Conservation (phyloP, 257 asterid genomes). For the Nicotiana obtusifolia region DNA sequence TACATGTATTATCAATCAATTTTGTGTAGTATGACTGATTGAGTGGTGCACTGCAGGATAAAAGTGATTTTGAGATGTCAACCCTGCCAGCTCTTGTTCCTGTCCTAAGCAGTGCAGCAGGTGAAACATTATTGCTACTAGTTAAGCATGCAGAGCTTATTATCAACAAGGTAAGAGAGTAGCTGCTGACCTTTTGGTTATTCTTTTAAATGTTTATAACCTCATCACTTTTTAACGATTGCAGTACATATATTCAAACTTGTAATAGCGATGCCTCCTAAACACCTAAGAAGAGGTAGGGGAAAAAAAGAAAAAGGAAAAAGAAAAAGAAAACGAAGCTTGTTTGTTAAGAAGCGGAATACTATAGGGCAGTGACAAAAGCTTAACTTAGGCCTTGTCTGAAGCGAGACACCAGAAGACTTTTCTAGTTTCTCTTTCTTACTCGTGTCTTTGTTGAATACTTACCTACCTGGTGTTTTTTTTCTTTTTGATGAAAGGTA, state of each 20-base stretch:
- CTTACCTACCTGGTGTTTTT: background rate
- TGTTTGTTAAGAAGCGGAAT: background rate
- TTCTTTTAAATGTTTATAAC: background rate
- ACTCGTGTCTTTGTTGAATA: constrained; percentile 4
- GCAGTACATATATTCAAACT: background rate
- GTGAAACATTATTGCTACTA: constrained; percentile 88
- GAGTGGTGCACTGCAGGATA: constrained; percentile 57
- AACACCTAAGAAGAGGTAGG: background rate
- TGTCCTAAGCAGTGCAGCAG: constrained; percentile 84
- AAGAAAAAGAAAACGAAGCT: constrained; percentile 7
- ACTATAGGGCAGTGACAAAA: background rate
- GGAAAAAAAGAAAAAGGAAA: background rate
- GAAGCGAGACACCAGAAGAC: background rate
- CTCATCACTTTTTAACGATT: background rate
- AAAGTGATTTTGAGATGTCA: constrained; percentile 85
- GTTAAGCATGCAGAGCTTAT: constrained; percentile 96
- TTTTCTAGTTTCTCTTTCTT: constrained; percentile 1
- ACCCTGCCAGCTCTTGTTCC: constrained; percentile 98
- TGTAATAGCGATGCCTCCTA: background rate
- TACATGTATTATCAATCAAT: background rate
- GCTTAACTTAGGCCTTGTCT: background rate
- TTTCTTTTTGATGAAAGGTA: background rate
- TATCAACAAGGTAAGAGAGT: constrained; percentile 66
- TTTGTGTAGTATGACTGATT: constrained; percentile 6
- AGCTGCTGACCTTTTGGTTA: background rate